Percentiles rank a stretch among this genome's conserved stretches.
phyloP scores from a whole-genome alignment of 202 grass and related monocot species.

The Tripidium arundinaceum region DNA sequence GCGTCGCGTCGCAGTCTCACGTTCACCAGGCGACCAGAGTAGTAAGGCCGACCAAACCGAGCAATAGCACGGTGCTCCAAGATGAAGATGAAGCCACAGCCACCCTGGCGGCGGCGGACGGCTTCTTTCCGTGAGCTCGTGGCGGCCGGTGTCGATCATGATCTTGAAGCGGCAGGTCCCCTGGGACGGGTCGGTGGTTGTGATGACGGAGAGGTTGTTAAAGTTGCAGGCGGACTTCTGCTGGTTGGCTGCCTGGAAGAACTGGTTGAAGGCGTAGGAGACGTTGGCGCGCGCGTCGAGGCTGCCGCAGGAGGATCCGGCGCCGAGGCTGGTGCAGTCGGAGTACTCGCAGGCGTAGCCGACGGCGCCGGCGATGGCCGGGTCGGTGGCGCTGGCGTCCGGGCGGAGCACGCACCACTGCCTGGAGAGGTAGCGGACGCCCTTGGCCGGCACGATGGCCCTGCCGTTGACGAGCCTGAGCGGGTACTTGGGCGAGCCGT shows the following conservation, averaged over 20 bases:
- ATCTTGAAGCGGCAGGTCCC: slow-evolving; percentile 68
- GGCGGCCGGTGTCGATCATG: slow-evolving; percentile 67
- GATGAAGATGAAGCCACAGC: background rate
- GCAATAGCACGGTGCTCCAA: background rate
- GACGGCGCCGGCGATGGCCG: slow-evolving; percentile 32
- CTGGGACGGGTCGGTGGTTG: slow-evolving; percentile 63
- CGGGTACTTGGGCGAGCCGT: slow-evolving; percentile 71
- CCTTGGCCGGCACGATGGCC: slow-evolving; percentile 50
- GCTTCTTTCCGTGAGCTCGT: slow-evolving; percentile 32
- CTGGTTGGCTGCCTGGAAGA: slow-evolving; percentile 66
- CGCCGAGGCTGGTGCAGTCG: slow-evolving; percentile 88
- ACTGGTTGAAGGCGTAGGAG: slow-evolving; percentile 92
- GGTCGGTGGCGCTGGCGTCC: slow-evolving; percentile 41
- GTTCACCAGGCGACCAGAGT: background rate
- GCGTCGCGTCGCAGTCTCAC: background rate
- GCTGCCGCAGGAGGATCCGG: slow-evolving; percentile 57
- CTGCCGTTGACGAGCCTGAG: slow-evolving; percentile 41
- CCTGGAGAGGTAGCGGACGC: slow-evolving; percentile 61
- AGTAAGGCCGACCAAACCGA: background rate
- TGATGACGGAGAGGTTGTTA: slow-evolving; percentile 59
- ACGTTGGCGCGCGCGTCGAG: slow-evolving; percentile 64
- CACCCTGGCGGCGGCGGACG: background rate
- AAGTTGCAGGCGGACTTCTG: slow-evolving; percentile 57
- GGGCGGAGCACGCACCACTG: slow-evolving; percentile 80
- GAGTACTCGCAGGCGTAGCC: slow-evolving; percentile 59